phyloP scores from a whole-genome alignment of 2,329 filamentous ascomycete species.

The Erysiphe pisi region DNA sequence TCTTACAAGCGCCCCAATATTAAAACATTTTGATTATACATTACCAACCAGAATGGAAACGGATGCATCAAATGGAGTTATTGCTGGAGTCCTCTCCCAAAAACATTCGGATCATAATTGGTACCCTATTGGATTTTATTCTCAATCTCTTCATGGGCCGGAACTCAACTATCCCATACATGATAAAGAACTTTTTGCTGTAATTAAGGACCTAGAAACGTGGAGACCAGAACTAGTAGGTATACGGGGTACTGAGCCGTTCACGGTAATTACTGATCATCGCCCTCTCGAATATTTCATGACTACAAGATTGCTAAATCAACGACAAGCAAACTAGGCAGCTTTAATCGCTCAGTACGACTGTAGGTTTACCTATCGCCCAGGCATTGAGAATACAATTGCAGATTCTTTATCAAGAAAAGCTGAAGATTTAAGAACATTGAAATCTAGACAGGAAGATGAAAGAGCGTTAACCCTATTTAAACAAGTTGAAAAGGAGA shows the following conservation, averaged over 20 bases:
- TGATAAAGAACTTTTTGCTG: not conserved
- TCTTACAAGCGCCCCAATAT: not conserved
- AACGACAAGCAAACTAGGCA: not conserved
- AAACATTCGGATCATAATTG: not conserved
- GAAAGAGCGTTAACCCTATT: no score
- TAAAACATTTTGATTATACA: not conserved
- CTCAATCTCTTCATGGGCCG: not conserved
- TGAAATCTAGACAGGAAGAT: no score
- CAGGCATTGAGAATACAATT: not conserved
- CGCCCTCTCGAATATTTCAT: not conserved
- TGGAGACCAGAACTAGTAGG: not conserved
- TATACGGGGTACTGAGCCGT: not conserved
- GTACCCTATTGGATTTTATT: not conserved
- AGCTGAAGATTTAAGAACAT: no score
- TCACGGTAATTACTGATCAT: not conserved
- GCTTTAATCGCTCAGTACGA: not conserved
- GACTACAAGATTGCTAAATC: not conserved
- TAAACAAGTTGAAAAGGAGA: no score
- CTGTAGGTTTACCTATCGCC: not conserved
- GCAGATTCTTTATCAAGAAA: no score
- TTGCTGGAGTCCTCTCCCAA: not conserved
- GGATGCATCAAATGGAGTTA: not conserved
- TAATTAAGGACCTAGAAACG: not conserved
- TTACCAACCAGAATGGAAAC: not conserved
- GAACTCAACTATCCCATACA: not conserved